Percentiles rank a stretch among this genome's conserved stretches.
phyloP scores from a whole-genome alignment of 2,329 filamentous ascomycete species.

The Alternaria gaisen region DNA sequence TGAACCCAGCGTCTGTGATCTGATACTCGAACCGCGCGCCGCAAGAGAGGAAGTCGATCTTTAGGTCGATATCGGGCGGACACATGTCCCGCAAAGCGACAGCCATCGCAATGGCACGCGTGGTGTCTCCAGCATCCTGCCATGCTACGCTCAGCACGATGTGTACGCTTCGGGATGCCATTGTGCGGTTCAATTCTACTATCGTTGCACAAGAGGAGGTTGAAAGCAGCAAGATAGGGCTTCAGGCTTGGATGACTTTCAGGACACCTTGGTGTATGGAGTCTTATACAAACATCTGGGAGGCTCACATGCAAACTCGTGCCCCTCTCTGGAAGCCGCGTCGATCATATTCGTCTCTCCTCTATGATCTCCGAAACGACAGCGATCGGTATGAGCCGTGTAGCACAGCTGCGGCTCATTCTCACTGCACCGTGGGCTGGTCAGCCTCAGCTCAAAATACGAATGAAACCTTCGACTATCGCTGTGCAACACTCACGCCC shows the following conservation, averaged over 20 bases:
- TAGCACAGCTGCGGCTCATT: constrained; percentile 1
- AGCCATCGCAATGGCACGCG: constrained; percentile 43
- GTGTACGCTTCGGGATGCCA: constrained; percentile 30
- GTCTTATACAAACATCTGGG: constrained; percentile 7
- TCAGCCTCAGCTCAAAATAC: constrained; percentile 3
- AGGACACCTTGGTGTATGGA: background rate
- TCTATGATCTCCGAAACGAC: constrained; percentile 15
- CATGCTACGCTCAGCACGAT: constrained; percentile 45
- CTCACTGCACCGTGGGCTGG: background rate
- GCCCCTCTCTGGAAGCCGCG: background rate
- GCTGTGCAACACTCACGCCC: background rate
- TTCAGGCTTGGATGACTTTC: background rate
- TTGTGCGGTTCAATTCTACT: background rate
- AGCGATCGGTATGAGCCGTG: background rate
- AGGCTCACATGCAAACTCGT: background rate
- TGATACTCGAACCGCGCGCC: constrained; percentile 43
- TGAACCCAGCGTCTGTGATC: constrained; percentile 43
- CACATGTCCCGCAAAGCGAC: constrained; percentile 41
- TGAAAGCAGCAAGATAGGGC: background rate
- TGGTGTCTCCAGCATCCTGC: constrained; percentile 47
- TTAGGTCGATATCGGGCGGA: constrained; percentile 34
- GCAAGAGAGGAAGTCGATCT: constrained; percentile 43
- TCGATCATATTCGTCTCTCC: constrained; percentile 14
- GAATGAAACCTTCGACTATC: background rate
- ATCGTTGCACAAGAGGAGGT: background rate